Base-by-base conservation (phyloP, 1,139 yeast species). In the Yamadazyma diospyri region DNA sequence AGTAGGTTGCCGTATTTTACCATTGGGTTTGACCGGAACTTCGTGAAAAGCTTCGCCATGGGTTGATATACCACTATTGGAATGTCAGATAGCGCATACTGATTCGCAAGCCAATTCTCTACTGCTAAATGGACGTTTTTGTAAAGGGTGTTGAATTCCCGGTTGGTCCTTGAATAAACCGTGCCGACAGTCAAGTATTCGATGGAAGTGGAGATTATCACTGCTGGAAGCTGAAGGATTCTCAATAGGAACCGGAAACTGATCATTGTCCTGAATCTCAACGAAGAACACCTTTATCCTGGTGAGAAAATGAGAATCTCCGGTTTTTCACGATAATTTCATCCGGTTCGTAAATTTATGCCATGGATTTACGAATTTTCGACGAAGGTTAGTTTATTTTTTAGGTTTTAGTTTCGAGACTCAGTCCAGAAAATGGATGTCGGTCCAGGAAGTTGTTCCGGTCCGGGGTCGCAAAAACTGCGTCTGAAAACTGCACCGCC, bases 181-280 rank as follows among this genome's bases (percentile, higher is more conserved):
- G 69, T 62, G 3, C 68, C 68, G 5, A 46, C 46, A 10, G 67
- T 61, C 35, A 51, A 61, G 36, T 57, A 62, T 29, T 49, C 47
- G 22, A 57, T 16, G 2, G 48, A 36, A 2, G 61, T 41, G 16
- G 40, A 43, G 8, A 50, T 15, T 2, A 55, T 35, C 8, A 48
- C 50, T 16, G 30, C 40, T 3, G 67, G 67, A 8, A 19, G 8
- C 2, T 25, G 25, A 10, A 32, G n/a, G 2, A 24, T 11, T 20
- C 20, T 24, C 9, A 32, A 28, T 8, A 32, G 14, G 14, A 32
- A 27, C 15, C 17, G 24, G 6, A 28, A 15, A 20, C 29, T 28
- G 4, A 32, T 23, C 35, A 32, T 32, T 9, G 16, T n/a, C 7
- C 7, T n/a, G n/a, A n/a, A n/a, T n/a, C n/a, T n/a, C n/a, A n/a